These are phyloP conservation scores for Begonia peltatifolia DNA, from an alignment of 306 rosid genomes.

Conservation along the genomic window DNA sequence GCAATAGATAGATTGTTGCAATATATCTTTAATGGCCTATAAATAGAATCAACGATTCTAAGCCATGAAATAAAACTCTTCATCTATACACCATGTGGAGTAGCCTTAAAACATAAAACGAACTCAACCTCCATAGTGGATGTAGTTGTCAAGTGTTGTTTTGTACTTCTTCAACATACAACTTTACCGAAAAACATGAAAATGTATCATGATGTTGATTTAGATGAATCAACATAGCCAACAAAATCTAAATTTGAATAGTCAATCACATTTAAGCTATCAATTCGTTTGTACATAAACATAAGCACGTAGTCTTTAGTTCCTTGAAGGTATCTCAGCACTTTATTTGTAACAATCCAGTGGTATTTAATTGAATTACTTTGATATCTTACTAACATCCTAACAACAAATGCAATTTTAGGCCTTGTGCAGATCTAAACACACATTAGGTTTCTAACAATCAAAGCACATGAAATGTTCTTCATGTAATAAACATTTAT, in stretches of 20 bases:
- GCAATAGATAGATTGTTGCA: not conserved
- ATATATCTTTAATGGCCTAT: not conserved
- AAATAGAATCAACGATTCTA: not conserved
- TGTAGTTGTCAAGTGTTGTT: not conserved
- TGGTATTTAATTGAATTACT: not conserved
- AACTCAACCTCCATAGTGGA: not conserved
- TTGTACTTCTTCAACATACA: not conserved
- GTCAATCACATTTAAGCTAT: not conserved
- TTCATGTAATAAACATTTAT: too few relatives aligned
- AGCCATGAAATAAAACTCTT: not conserved
- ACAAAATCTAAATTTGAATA: not conserved
- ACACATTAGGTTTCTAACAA: not conserved
- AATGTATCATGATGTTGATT: too few relatives aligned
- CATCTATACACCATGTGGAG: not conserved
- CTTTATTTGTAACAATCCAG: not conserved
- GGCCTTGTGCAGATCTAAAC: not conserved
- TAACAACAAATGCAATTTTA: not conserved
- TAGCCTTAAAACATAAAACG: not conserved
- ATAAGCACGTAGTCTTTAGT: not conserved
- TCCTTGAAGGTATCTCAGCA: not conserved
- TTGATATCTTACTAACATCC: not conserved
- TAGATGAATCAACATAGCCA: too few relatives aligned
- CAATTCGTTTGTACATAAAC: not conserved
- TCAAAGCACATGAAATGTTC: not conserved
- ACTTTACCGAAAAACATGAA: not conserved